Evolutionary conservation across 176 grass and related monocot genomes (phyloP).

Genomic region (Cymbopogon citratus): DNA sequence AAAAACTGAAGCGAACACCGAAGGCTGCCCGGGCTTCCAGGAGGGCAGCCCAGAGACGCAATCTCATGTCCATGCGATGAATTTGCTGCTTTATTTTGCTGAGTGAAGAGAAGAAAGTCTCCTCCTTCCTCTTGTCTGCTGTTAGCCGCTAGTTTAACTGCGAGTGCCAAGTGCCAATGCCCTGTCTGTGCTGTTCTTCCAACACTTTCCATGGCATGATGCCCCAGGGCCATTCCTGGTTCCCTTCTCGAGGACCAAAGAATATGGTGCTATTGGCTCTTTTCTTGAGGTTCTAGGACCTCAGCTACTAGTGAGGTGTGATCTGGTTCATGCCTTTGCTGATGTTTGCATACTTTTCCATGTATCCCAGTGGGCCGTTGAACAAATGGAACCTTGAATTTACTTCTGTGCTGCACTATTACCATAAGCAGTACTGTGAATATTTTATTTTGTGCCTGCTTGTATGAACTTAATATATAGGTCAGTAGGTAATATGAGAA

Average conservation of each 20-base stretch:
- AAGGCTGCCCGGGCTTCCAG: constrained; percentile 43
- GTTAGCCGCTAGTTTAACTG: constrained; percentile 11
- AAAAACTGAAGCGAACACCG: constrained; percentile 52
- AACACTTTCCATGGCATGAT: constrained; percentile 1
- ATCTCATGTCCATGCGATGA: constrained; percentile 84
- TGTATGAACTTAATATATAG: too few relatives aligned
- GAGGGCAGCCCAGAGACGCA: constrained; percentile 40
- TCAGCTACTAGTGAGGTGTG: constrained; percentile 6
- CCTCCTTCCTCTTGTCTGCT: constrained; percentile 6
- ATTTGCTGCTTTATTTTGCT: constrained; percentile 14
- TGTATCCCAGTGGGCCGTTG: background rate
- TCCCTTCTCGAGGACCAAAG: constrained; percentile 42
- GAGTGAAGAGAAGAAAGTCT: constrained; percentile 8
- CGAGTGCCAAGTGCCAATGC: constrained; percentile 7
- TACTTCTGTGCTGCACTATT: constrained; percentile 4
- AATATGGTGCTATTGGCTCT: background rate
- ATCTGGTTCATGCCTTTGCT: constrained; percentile 18
- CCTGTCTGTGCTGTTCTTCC: constrained; percentile 17
- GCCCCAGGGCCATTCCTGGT: background rate
- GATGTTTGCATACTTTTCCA: background rate
- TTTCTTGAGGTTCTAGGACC: constrained; percentile 16
- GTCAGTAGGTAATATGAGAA: too few relatives aligned
- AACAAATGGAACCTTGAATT: background rate
- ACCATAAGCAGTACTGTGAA: background rate
- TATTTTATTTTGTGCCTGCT: background rate